Evolutionary conservation across 768 basidiomycete species (phyloP).

Genomic region (Psilocybe azurescens): DNA sequence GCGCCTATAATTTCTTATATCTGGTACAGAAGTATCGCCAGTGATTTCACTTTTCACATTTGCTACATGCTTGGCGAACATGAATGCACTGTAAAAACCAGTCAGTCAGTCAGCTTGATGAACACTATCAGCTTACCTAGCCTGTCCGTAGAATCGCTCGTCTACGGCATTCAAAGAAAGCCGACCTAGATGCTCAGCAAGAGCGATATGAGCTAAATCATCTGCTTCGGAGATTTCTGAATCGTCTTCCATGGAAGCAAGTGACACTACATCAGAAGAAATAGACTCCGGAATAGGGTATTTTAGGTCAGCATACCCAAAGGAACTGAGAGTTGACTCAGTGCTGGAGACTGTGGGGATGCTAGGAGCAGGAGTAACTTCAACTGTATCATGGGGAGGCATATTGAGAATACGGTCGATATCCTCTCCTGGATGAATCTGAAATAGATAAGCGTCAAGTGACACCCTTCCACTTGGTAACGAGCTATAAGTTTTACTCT

Average conservation of each 20-base stretch:
- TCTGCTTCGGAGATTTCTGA: slow-evolving; percentile 29
- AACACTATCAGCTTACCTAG: slow-evolving; percentile 29
- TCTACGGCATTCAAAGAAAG: slow-evolving; percentile 35
- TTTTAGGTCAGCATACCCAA: slow-evolving; percentile 14
- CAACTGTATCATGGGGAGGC: neutral
- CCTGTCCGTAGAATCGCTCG: slow-evolving; percentile 47
- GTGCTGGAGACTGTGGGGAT: neutral
- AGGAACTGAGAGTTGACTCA: neutral
- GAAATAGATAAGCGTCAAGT: neutral
- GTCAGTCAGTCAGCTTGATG: neutral
- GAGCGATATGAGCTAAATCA: slow-evolving; percentile 36
- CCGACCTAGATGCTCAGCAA: slow-evolving; percentile 35
- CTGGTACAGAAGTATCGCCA: slow-evolving; percentile 19
- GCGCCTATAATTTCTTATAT: slow-evolving; percentile 26
- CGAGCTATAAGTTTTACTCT: slow-evolving; percentile 20
- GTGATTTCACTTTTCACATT: slow-evolving; percentile 47
- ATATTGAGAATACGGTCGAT: slow-evolving; percentile 19
- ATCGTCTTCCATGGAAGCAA: slow-evolving; percentile 19
- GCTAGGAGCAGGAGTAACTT: neutral
- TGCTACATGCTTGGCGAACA: slow-evolving; percentile 47
- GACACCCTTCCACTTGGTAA: neutral
- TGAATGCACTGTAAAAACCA: slow-evolving; percentile 39
- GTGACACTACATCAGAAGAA: slow-evolving; percentile 8
- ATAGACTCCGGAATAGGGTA: slow-evolving; percentile 21
- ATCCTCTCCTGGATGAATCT: slow-evolving; percentile 30